Percentiles rank a stretch among this genome's conserved stretches.
phyloP scores from a whole-genome alignment of 2,329 filamentous ascomycete species.

The Pseudofabraea citricarpa region DNA sequence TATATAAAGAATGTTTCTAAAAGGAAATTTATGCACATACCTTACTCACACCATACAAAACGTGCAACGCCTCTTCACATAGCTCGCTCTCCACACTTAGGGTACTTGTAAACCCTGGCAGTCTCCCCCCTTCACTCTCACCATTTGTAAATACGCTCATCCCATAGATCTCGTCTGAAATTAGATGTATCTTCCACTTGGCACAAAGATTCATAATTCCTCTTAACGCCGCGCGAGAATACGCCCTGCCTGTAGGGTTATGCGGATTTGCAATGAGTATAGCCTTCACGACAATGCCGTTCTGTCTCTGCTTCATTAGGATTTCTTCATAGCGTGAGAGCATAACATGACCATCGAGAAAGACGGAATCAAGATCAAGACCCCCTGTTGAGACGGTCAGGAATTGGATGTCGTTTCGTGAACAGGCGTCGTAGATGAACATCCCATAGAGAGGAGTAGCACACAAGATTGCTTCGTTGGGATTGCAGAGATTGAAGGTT shows the following conservation, averaged over 20 bases:
- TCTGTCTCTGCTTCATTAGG: slow-evolving; percentile 22
- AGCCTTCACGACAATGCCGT: slow-evolving; percentile 30
- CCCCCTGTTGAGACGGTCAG: slow-evolving; percentile 21
- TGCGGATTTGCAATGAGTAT: slow-evolving; percentile 32
- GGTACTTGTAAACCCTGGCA: slow-evolving; percentile 39
- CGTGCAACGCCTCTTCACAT: slow-evolving; percentile 37
- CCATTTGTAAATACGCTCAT: slow-evolving; percentile 31
- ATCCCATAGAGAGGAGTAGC: slow-evolving; percentile 39
- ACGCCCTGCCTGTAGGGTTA: slow-evolving; percentile 17
- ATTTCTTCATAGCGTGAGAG: slow-evolving; percentile 31
- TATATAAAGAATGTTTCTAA: too few relatives aligned
- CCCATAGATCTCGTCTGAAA: slow-evolving; percentile 44
- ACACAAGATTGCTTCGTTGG: slow-evolving; percentile 39
- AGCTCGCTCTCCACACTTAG: slow-evolving; percentile 34
- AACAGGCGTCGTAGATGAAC: slow-evolving; percentile 37
- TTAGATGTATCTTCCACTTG: slow-evolving; percentile 36
- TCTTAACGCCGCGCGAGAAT: slow-evolving; percentile 14
- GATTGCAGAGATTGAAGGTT: slow-evolving; percentile 34
- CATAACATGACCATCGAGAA: background rate
- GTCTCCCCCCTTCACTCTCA: slow-evolving; percentile 17
- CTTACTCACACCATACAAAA: slow-evolving; percentile 24
- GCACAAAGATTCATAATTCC: slow-evolving; percentile 33
- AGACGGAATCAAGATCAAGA: slow-evolving; percentile 16
- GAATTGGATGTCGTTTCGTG: slow-evolving; percentile 20
- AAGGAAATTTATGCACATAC: too few relatives aligned